Base-by-base conservation (phyloP, 768 basidiomycete species). In the Gautieria morchelliformis region DNA sequence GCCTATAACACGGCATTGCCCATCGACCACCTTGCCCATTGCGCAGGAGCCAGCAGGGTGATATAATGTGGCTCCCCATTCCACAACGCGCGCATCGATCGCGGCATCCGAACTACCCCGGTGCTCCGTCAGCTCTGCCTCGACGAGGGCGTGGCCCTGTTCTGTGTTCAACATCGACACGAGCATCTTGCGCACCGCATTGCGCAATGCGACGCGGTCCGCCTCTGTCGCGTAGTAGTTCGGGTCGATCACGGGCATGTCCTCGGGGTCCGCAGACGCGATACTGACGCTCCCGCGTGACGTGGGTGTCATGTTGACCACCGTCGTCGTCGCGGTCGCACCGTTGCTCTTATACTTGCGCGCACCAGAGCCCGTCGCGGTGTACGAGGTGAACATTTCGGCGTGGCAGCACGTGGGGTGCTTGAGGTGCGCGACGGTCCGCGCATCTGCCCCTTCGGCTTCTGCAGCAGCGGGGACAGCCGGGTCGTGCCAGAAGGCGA, bases 31-130 rank as follows among this genome's bases (percentile, higher is more conserved):
- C 40, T 41, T 3, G 14, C 40, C 40, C 40, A 41, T 41, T 12
- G 40, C 40, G n/a, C 33, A 27, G 14, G 40, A 4, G 12, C 40
- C 40, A 3, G 40, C 40, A 8, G 40, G 40, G 40, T 41, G 40
- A n/a, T 14, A 41, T 2, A 41, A n/a, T 8, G 40, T 41, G 12
- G 3, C 12, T 41, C 40, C 40, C 40, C 40, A 41, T n/a, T 41
- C 40, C 40, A 41, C n/a, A 12, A 41, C 40, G 40, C 40, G 40
- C 40, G 40, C 40, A n/a, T 41, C 40, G 40, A 41, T 41, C 40
- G 63, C 74, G 12, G 71, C 71, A 61, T 77, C 74, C 1, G 75
- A 68, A 11, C 78, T 78, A 33, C 75, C 71, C 61, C 55, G 48
- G 79, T 75, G 8, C 78, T 78, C 1, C 4, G 40, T 41, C 40